Evolutionary conservation across 768 basidiomycete genomes (phyloP).

Genomic region (Brasilioporus rufonigricans): DNA sequence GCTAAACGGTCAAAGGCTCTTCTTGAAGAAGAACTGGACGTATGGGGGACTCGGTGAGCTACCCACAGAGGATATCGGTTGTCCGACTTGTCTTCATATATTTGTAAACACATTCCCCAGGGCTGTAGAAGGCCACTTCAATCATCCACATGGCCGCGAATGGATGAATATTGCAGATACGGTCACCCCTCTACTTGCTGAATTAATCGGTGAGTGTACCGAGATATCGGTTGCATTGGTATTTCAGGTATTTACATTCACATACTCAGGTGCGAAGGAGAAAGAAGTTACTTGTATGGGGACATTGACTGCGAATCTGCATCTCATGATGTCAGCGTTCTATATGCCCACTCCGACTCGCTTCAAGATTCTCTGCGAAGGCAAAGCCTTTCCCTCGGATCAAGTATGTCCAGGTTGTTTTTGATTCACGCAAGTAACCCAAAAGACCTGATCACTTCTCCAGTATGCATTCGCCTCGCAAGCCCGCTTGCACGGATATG

Average conservation of each 20-base stretch:
- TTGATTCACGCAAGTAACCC: conserved; percentile 11
- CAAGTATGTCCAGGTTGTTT: conserved; percentile 52
- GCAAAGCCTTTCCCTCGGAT: conserved; percentile 94
- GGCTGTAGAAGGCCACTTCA: conserved; percentile 85
- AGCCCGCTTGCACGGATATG: conserved; percentile 71
- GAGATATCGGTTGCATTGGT: not conserved
- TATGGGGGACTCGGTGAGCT: conserved; percentile 73
- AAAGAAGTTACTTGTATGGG: conserved; percentile 95
- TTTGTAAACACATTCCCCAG: conserved; percentile 38
- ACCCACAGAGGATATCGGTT: conserved; percentile 11
- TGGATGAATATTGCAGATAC: conserved; percentile 80
- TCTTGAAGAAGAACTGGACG: conserved; percentile 77
- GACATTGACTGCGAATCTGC: conserved; percentile 91
- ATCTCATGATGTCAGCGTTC: conserved; percentile 92
- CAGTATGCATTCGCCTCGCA: conserved; percentile 99
- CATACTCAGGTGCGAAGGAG: conserved; percentile 70
- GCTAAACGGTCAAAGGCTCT: conserved; percentile 70
- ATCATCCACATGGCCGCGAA: conserved; percentile 77
- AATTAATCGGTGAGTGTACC: conserved; percentile 68
- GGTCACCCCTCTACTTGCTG: conserved; percentile 71
- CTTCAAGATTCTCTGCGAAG: conserved; percentile 94
- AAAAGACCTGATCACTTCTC: conserved; percentile 5
- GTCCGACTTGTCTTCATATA: conserved; percentile 6
- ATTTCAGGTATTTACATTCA: conserved; percentile 17
- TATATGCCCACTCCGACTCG: conserved; percentile 84